Base-by-base conservation (phyloP, 2,329 filamentous ascomycete genomes). In the Monosporascus sp. region DNA sequence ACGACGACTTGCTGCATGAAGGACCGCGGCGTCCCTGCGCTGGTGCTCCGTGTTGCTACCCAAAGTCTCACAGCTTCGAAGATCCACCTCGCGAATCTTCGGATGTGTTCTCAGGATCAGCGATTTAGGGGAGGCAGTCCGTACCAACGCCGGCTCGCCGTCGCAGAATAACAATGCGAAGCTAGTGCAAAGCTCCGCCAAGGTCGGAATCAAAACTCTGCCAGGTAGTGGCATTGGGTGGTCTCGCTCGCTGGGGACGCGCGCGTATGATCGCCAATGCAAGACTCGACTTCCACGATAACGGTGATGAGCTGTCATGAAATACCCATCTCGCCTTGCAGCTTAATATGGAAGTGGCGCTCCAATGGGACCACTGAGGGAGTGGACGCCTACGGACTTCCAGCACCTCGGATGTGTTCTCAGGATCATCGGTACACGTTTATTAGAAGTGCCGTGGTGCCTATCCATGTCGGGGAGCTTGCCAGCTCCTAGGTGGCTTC, bases 21-120 rank as follows among this genome's bases (percentile, higher is more conserved):
- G 58, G 49, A 56, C 31, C 9, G 47, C 49, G 48, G 52, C 49
- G 53, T 7, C 54, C 50, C 49, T 44, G 55, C 57, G 51, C 52
- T 48, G 54, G 56, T 52, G 26, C 52, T 55, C 57, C 52, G 55
- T 60, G 49, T 65, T 60, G 63, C 58, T 65, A 66, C 66, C 64
- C 57, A 69, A 68, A 55, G 65, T 68, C 53, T 52, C 58, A 67
- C 66, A 44, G 51, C 55, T 52, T 59, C 49, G 27, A 48, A 40
- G 50, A 52, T 52, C 49, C 31, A 52, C 26, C 46, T 48, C 46
- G 48, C 53, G 38, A 56, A 57, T 55, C 54, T 54, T 62, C 59
- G 62, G 58, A 58, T 59, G 51, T 16, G 43, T 46, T 31, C 43
- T 24, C n/a, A 46, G 43, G 43, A 46, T 46, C 43, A 27, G 43